Evolutionary conservation across 2,329 filamentous ascomycete species (phyloP), one percentile per base, ranked within the genome.

Genomic region (Penicillium crustosum): DNA sequence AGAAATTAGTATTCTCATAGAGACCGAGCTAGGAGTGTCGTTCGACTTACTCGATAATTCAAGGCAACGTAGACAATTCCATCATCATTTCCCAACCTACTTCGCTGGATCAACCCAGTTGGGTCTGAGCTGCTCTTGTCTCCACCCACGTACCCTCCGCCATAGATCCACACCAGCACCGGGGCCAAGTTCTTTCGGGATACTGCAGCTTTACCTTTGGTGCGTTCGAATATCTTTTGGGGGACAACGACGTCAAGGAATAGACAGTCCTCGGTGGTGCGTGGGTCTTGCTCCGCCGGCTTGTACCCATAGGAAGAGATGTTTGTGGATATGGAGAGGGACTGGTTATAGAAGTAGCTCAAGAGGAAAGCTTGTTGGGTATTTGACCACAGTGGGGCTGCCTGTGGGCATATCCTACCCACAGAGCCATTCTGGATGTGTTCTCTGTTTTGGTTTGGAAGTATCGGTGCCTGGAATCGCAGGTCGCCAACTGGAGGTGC

Each of bases 401-500:
- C 75, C 66, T 81, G 79, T 12, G 78, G 75, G 60, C 79, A 82
- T n/a, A 79, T 71, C 13, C 72, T 74, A 13, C 70, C 73, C 7
- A 75, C 66, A 25, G 67, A 68, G 36, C 82, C 82, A 43, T 71
- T 77, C 47, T 82, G 77, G n/a, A 84, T 70, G 1, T 64, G 59
- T 6, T 74, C 71, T 33, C 81, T 75, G 62, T 82, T 78, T 44
- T 70, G 62, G 8, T 69, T 69, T 4, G 80, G 79, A 10, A 72
- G 62, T 23, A 73, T 70, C 3, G 83, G 82, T 31, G 78, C 76
- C 19, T 74, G 74, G 61, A 83, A 85, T 25, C 83, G 75, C 44
- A 83, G 68, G 15, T 82, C 65, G 10, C 80, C 82, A 2, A 81
- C 60, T 1, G 83, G 83, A 15, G 83, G 78, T 27, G 80, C 79